Evolutionary conservation across 2,329 filamentous ascomycete genomes (phyloP).

Genomic region (Trichoderma sp.): DNA sequence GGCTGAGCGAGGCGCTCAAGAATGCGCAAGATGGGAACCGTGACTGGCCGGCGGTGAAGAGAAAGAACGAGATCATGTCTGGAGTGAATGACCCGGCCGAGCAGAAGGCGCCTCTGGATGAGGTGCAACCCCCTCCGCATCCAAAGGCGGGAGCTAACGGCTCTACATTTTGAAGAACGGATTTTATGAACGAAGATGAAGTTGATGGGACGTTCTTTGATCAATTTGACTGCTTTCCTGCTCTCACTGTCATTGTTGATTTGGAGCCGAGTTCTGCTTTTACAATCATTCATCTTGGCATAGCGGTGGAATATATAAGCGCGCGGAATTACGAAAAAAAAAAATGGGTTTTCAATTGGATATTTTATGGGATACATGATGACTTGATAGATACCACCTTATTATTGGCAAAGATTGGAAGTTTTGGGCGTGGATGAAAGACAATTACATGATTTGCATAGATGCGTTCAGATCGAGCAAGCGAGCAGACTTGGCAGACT

Average conservation of each 20-base stretch:
- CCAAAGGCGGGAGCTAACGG: conserved; percentile 28
- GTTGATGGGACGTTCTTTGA: not conserved
- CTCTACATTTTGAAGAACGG: conserved; percentile 33
- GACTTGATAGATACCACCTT: not conserved
- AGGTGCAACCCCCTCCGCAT: conserved; percentile 31
- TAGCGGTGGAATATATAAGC: not conserved
- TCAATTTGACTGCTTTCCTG: not conserved
- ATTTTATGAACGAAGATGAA: not conserved
- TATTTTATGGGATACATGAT: not conserved
- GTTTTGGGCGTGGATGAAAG: not conserved
- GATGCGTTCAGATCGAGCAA: not conserved
- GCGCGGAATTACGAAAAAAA: not conserved
- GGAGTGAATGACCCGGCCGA: conserved; percentile 38
- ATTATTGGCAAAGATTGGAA: not conserved
- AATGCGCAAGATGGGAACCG: conserved; percentile 42
- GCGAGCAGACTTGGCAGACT: not conserved
- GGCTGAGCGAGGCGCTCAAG: conserved; percentile 55
- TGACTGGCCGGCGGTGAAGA: conserved; percentile 52
- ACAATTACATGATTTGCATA: not conserved
- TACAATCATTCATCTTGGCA: not conserved
- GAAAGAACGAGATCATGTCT: conserved; percentile 55
- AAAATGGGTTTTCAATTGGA: not conserved
- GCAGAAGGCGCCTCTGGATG: conserved; percentile 39
- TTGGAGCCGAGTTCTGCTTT: not conserved
- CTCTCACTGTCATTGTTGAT: not conserved